These are phyloP conservation scores for Pholiota adiposa DNA, from an alignment of 1,284 basidiomycete species.

Conservation along the genomic window DNA sequence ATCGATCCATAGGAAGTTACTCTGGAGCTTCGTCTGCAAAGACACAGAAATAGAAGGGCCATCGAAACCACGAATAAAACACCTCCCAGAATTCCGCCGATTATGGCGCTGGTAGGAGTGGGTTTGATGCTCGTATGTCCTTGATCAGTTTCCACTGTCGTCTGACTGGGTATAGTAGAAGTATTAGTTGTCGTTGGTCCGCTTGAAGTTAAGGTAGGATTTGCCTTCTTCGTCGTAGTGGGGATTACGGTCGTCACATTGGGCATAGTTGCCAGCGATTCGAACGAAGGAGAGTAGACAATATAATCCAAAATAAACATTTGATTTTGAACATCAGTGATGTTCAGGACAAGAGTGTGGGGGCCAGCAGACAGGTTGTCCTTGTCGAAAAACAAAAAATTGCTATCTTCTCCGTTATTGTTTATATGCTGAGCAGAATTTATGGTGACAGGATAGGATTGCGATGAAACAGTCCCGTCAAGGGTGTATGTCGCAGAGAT, in stretches of 20 bases:
- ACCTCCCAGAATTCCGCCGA: constrained; percentile 19
- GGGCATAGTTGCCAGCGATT: constrained; percentile 18
- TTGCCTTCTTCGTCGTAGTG: neutral
- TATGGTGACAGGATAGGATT: constrained; percentile 11
- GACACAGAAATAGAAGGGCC: constrained; percentile 1
- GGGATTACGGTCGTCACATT: constrained; percentile 3
- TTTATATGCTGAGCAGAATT: constrained; percentile 15
- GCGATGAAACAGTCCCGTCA: constrained; percentile 1
- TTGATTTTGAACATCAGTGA: constrained; percentile 19
- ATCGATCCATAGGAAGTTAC: too few species aligned
- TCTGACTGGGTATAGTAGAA: neutral
- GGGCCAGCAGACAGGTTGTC: constrained; percentile 17
- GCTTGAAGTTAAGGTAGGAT: neutral
- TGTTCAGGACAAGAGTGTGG: constrained; percentile 23
- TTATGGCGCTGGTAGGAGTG: constrained; percentile 15
- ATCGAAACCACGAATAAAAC: constrained; percentile 5
- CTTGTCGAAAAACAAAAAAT: constrained; percentile 20
- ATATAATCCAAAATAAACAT: constrained; percentile 19
- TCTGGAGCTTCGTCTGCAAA: neutral
- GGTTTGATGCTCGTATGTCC: neutral
- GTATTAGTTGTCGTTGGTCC: neutral
- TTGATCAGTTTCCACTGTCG: too few species aligned
- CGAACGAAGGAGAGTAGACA: constrained; percentile 22
- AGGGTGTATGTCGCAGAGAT: constrained; percentile 7
- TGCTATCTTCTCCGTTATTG: constrained; percentile 14